phyloP scores from a whole-genome alignment of 257 asterid species.

The Ehretia macrophylla region DNA sequence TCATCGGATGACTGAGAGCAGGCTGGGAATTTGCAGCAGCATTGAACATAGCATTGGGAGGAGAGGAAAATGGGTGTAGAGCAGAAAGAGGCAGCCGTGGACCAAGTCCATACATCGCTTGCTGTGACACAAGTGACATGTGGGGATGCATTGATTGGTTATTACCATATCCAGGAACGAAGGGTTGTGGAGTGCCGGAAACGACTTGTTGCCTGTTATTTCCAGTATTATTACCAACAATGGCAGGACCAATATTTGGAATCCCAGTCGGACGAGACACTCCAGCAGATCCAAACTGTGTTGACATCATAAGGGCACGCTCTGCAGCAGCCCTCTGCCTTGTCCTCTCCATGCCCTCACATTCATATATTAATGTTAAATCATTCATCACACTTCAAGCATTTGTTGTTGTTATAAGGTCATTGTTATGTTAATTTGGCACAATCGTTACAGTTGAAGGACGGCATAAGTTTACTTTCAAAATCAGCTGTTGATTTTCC shows the following conservation, averaged over 20 bases:
- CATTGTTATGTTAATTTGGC: too few relatives aligned
- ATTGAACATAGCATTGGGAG: slow-evolving; percentile 45
- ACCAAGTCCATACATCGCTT: slow-evolving; percentile 69
- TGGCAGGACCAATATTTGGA: slow-evolving; percentile 41
- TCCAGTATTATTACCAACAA: slow-evolving; percentile 39
- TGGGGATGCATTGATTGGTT: slow-evolving; percentile 73
- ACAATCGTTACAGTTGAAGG: too few relatives aligned
- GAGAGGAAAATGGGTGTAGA: slow-evolving; percentile 63
- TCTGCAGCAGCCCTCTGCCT: slow-evolving; percentile 74
- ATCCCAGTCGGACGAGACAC: slow-evolving; percentile 49
- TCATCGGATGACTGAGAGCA: slow-evolving; percentile 55
- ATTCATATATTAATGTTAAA: too few relatives aligned
- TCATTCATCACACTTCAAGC: too few relatives aligned
- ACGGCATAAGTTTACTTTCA: too few relatives aligned
- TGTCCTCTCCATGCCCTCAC: slow-evolving; percentile 86
- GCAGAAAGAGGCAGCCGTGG: slow-evolving; percentile 84
- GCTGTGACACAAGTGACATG: slow-evolving; percentile 70
- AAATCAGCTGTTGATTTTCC: too few relatives aligned
- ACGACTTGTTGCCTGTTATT: slow-evolving; percentile 56
- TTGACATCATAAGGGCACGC: slow-evolving; percentile 49
- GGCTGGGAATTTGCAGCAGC: slow-evolving; percentile 59
- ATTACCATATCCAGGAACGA: slow-evolving; percentile 54
- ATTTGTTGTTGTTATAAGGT: too few relatives aligned
- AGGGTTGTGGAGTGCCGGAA: slow-evolving; percentile 55
- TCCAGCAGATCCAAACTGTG: slow-evolving; percentile 54